Conservation (phyloP, 805 yeast species). For the Candida lessepsii region DNA sequence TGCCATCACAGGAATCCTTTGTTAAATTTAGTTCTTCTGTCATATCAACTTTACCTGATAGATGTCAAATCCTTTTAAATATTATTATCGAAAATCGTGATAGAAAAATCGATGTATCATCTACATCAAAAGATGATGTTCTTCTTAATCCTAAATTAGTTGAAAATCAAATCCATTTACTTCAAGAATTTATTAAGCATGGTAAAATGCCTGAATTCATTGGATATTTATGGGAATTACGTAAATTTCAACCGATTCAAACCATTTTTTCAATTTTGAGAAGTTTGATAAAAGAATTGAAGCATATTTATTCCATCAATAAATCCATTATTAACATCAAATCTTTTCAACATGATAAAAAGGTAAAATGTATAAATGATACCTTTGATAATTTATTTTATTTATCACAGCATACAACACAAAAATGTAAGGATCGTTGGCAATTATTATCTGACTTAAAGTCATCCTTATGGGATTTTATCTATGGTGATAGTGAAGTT, state of each 20-base stretch:
- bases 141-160: not conserved
- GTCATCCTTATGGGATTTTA: constrained; percentile 20
- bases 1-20: constrained; percentile 11
- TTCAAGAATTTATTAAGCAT: constrained; percentile 7
- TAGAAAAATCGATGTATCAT: constrained; percentile 2
- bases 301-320: constrained; percentile 2
- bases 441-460: constrained; percentile 19
- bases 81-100: not conserved
- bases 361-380: constrained; percentile 15
- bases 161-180: constrained; percentile 7
- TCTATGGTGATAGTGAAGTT: constrained; percentile 6
- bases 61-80: constrained; percentile 12
- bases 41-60: constrained; percentile 13
- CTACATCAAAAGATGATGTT: constrained; percentile 5
- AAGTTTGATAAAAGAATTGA: constrained; percentile 8
- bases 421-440: constrained; percentile 26
- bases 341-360: constrained; percentile 8
- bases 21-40: constrained; percentile 12
- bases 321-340: constrained; percentile 1
- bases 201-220: constrained; percentile 10
- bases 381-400: constrained; percentile 19
- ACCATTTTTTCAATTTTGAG: constrained; percentile 11
- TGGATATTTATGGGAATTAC: constrained; percentile 11
- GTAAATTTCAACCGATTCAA: constrained; percentile 17
- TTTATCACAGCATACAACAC: constrained; percentile 23